phyloP scores from a whole-genome alignment of 805 yeast genomes.

The Ogataea nonfermentans region DNA sequence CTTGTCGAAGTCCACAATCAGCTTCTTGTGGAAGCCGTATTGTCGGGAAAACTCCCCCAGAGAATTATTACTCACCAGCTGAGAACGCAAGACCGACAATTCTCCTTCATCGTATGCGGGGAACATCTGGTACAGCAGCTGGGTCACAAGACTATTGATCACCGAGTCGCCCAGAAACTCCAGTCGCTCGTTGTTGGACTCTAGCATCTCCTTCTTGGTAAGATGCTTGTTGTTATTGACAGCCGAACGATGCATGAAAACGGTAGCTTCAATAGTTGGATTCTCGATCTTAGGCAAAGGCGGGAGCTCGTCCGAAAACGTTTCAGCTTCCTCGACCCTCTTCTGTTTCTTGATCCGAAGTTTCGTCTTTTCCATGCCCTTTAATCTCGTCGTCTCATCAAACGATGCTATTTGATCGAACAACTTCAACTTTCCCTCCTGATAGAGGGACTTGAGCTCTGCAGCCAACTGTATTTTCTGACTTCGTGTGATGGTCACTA shows the following conservation, averaged over 20 bases:
- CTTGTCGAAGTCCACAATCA: slow-evolving; percentile 43
- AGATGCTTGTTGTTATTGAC: slow-evolving; percentile 57
- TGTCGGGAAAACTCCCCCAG: slow-evolving; percentile 65
- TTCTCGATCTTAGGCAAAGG: slow-evolving; percentile 64
- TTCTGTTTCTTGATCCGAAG: slow-evolving; percentile 12
- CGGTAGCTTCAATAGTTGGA: slow-evolving; percentile 59
- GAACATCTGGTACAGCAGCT: slow-evolving; percentile 60
- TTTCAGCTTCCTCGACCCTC: background rate
- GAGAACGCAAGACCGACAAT: slow-evolving; percentile 66
- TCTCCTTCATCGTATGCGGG: slow-evolving; percentile 81
- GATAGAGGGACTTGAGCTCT: slow-evolving; percentile 52
- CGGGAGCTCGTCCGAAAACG: slow-evolving; percentile 52
- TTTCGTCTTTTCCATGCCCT: slow-evolving; percentile 18
- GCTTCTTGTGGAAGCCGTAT: slow-evolving; percentile 62
- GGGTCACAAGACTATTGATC: slow-evolving; percentile 68
- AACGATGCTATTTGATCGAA: slow-evolving; percentile 54
- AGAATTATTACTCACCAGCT: slow-evolving; percentile 68
- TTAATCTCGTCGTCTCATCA: slow-evolving; percentile 29
- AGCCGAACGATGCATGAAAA: slow-evolving; percentile 78
- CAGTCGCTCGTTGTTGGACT: slow-evolving; percentile 77
- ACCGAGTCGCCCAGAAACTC: slow-evolving; percentile 92
- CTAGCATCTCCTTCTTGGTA: slow-evolving; percentile 54
- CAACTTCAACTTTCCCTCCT: slow-evolving; percentile 45
- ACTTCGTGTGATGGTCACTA: slow-evolving; percentile 50
- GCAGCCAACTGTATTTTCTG: slow-evolving; percentile 60